These are phyloP conservation scores for Sporothrix pallida DNA, from an alignment of 2,329 filamentous ascomycete genomes.

Conservation along the genomic window DNA sequence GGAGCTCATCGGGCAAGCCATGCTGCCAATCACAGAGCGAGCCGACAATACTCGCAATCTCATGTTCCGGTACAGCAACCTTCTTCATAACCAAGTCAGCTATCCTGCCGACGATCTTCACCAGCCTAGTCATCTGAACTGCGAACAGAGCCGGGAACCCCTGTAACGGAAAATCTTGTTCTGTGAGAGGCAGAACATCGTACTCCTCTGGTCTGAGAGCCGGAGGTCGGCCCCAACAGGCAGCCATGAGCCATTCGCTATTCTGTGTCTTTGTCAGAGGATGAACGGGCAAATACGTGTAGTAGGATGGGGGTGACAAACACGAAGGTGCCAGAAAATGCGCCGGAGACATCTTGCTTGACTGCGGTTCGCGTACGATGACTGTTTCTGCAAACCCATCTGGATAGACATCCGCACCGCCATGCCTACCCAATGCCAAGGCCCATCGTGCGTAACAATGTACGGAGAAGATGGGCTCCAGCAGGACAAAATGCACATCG, in stretches of 20 bases:
- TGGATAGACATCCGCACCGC: constrained; percentile 9
- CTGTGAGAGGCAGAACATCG: constrained; percentile 10
- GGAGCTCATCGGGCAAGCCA: constrained; percentile 8
- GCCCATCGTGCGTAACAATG: not conserved
- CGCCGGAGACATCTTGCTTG: constrained; percentile 3
- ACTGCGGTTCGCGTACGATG: constrained; percentile 4
- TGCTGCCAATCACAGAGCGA: constrained; percentile 10
- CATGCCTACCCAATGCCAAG: constrained; percentile 10
- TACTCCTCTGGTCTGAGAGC: constrained; percentile 9
- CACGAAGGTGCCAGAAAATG: constrained; percentile 5
- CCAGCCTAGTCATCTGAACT: constrained; percentile 8
- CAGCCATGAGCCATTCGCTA: constrained; percentile 10
- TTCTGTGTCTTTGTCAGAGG: constrained; percentile 11
- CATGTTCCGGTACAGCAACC: constrained; percentile 7
- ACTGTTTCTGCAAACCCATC: constrained; percentile 11
- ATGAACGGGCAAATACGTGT: not conserved
- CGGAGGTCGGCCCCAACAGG: constrained; percentile 3
- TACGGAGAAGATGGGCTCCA: constrained; percentile 10
- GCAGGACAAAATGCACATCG: constrained; percentile 1
- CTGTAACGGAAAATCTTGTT: constrained; percentile 9
- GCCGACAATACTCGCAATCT: constrained; percentile 10
- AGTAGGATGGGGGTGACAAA: constrained; percentile 4
- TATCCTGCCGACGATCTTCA: constrained; percentile 10
- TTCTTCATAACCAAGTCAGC: constrained; percentile 11
- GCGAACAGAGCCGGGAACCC: constrained; percentile 8